These are phyloP conservation scores for Dionaea muscipula DNA, from an alignment of 179 eudicot species.

Conservation along the genomic window DNA sequence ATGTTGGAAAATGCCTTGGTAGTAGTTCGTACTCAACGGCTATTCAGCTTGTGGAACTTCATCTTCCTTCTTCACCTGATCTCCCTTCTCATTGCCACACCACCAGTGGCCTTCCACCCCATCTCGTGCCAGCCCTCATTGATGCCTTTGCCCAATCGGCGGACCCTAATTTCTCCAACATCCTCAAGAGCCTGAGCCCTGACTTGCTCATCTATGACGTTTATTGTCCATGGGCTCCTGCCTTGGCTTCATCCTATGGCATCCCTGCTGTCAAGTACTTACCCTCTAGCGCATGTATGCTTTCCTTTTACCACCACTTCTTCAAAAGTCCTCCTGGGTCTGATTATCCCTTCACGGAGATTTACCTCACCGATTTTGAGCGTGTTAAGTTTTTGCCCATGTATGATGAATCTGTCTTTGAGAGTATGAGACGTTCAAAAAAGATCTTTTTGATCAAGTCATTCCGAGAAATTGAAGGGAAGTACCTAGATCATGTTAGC, in stretches of 20 bases:
- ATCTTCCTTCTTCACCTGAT: conserved; percentile 5
- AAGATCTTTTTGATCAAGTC: conserved; percentile 10
- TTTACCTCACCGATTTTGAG: conserved; percentile 3
- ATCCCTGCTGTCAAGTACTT: conserved; percentile 15
- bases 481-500: conserved; percentile 12
- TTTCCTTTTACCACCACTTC: conserved; percentile 4
- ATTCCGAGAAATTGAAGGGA: conserved; percentile 15
- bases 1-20: background rate
- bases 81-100: conserved; percentile 20
- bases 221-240: conserved; percentile 14
- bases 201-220: conserved; percentile 17
- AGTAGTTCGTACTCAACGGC: background rate
- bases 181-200: conserved; percentile 12
- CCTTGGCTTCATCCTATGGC: conserved; percentile 2
- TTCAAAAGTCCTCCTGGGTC: background rate
- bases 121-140: conserved; percentile 16
- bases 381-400: background rate
- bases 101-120: conserved; percentile 19
- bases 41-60: conserved; percentile 16
- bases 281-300: conserved; percentile 11
- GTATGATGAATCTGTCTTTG: background rate
- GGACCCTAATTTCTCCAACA: conserved; percentile 1
- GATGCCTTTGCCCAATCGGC: conserved; percentile 13
- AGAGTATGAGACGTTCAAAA: conserved; percentile 3
- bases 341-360: conserved; percentile 5